Percentiles rank a stretch among this genome's conserved stretches.
Evolutionary conservation across 2,329 filamentous ascomycete species (phyloP).

Genomic region (Leptographium procerum): DNA sequence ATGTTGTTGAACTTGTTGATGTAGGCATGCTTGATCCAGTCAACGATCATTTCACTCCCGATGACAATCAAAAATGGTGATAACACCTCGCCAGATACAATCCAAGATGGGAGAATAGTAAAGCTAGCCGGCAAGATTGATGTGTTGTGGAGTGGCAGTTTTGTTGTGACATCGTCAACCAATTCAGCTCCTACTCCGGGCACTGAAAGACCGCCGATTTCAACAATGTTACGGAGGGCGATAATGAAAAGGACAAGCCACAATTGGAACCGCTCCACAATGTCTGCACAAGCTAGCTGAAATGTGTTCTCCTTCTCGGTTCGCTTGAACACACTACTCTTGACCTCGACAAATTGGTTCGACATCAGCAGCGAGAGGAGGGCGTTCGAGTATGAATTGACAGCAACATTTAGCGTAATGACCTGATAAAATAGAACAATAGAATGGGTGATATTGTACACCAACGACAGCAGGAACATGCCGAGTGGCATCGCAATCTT

Average conservation of each 20-base stretch:
- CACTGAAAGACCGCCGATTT: slow-evolving; percentile 74
- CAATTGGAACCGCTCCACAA: slow-evolving; percentile 93
- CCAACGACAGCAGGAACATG: slow-evolving; percentile 78
- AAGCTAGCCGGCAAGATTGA: slow-evolving; percentile 85
- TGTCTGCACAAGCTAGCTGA: slow-evolving; percentile 89
- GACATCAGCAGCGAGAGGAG: slow-evolving; percentile 84
- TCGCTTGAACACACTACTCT: slow-evolving; percentile 95
- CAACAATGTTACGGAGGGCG: slow-evolving; percentile 88
- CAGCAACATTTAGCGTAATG: slow-evolving; percentile 92
- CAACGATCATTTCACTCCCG: slow-evolving; percentile 91
- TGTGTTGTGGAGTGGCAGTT: slow-evolving; percentile 51
- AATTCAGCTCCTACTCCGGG: slow-evolving; percentile 40
- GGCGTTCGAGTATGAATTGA: slow-evolving; percentile 97
- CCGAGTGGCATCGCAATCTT: slow-evolving; percentile 81
- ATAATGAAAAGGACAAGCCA: slow-evolving; percentile 98
- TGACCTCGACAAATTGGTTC: slow-evolving; percentile 98
- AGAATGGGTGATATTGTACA: slow-evolving; percentile 81
- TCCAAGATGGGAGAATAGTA: slow-evolving; percentile 72
- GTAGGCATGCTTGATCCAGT: slow-evolving; percentile 95
- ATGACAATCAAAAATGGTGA: slow-evolving; percentile 90
- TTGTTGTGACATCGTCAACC: slow-evolving; percentile 33
- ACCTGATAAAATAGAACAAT: slow-evolving; percentile 92
- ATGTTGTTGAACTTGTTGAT: slow-evolving; percentile 99
- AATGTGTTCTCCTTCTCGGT: slow-evolving; percentile 98
- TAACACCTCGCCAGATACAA: slow-evolving; percentile 69